A percentile compares a stretch with the other conserved stretches of the same genome.
Evolutionary conservation across 2,329 filamentous ascomycete species (phyloP).

Genomic region (Diaporthe sp.): DNA sequence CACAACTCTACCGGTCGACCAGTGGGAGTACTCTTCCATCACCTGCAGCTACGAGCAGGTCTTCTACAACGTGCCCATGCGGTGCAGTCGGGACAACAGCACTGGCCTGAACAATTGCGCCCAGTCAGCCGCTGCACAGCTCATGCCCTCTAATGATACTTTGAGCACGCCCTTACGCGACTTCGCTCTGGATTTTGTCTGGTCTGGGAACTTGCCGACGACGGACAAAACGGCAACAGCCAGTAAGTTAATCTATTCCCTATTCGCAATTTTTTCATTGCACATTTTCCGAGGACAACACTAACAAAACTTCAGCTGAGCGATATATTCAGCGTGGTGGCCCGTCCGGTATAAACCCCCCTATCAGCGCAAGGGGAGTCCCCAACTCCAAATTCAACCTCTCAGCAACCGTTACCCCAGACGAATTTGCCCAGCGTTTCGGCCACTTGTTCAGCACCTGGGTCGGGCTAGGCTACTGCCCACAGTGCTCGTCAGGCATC

Average conservation of each 20-base stretch:
- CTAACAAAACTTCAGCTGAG: slow-evolving; percentile 29
- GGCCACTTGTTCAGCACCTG: slow-evolving; percentile 42
- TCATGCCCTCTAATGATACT: background rate
- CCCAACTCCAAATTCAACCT: slow-evolving; percentile 28
- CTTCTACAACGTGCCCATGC: slow-evolving; percentile 35
- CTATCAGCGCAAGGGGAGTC: background rate
- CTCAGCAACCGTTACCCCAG: slow-evolving; percentile 6
- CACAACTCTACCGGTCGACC: background rate
- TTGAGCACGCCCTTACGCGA: slow-evolving; percentile 29
- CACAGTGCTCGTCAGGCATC: slow-evolving; percentile 31
- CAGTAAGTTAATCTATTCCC: slow-evolving; percentile 3
- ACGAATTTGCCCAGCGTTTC: slow-evolving; percentile 36
- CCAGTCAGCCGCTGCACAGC: slow-evolving; percentile 3
- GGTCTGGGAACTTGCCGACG: slow-evolving; percentile 25
- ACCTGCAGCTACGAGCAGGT: slow-evolving; percentile 40
- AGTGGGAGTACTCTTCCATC: slow-evolving; percentile 42
- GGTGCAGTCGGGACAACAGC: slow-evolving; percentile 27
- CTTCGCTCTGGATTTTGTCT: slow-evolving; percentile 31
- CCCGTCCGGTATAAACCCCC: background rate
- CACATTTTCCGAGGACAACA: background rate
- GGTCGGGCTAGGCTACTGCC: slow-evolving; percentile 41
- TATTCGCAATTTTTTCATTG: background rate
- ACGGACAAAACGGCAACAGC: slow-evolving; percentile 6
- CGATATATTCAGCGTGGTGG: slow-evolving; percentile 29
- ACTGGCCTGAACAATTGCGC: background rate